Percentiles rank a stretch among this genome's conserved stretches.
phyloP scores from a whole-genome alignment of 371 early-diverging fungal species.

The Actinomortierella wolfii region DNA sequence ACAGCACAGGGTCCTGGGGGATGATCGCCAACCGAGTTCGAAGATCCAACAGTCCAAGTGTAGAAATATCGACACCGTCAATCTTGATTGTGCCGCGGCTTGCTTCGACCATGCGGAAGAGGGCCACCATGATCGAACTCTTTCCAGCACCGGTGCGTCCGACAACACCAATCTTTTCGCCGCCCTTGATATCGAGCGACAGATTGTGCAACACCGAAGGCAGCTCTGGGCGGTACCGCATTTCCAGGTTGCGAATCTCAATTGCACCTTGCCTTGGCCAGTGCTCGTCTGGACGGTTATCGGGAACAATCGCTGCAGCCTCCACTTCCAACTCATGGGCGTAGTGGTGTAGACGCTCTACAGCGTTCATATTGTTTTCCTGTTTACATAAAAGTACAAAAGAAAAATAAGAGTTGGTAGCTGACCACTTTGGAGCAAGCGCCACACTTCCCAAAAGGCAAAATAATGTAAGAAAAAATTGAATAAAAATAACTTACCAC shows the following conservation, averaged over 20 bases:
- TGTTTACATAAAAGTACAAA: slow-evolving; percentile 30
- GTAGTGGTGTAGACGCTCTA: slow-evolving; percentile 73
- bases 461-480: slow-evolving; percentile 13
- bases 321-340: slow-evolving; percentile 52
- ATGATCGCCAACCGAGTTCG: slow-evolving; percentile 65
- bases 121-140: slow-evolving; percentile 58
- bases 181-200: slow-evolving; percentile 51
- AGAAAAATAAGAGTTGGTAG: slow-evolving; percentile 52
- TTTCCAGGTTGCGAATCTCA: slow-evolving; percentile 50
- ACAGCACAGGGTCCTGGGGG: slow-evolving; percentile 67
- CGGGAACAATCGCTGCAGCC: slow-evolving; percentile 45
- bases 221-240: slow-evolving; percentile 57
- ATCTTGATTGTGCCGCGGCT: slow-evolving; percentile 59
- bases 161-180: slow-evolving; percentile 65
- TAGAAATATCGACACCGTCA: slow-evolving; percentile 65
- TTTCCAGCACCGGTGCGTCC: slow-evolving; percentile 73
- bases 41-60: slow-evolving; percentile 60
- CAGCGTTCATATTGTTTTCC: slow-evolving; percentile 73
- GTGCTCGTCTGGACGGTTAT: slow-evolving; percentile 37
- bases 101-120: slow-evolving; percentile 68
- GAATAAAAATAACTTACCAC: slow-evolving; percentile 33
- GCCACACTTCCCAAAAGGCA: no score
- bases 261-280: slow-evolving; percentile 71
- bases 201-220: slow-evolving; percentile 62
- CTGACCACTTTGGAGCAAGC: no score